phyloP scores from a whole-genome alignment of 257 asterid genomes.

The Euphrasia confusa region DNA sequence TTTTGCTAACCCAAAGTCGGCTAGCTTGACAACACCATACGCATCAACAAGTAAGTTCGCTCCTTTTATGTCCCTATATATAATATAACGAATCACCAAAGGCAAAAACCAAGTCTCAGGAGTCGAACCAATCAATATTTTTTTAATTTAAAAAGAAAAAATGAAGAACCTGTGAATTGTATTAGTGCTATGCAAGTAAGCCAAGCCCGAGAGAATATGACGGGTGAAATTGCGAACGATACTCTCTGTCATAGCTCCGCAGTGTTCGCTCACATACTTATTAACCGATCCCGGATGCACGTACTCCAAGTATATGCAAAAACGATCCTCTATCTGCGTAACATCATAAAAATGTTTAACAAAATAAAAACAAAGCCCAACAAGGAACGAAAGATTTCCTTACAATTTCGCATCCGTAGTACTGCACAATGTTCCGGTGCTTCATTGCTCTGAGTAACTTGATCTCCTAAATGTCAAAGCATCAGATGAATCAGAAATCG shows the following conservation, averaged over 20 bases:
- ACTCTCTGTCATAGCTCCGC: conserved; percentile 80
- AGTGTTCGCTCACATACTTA: conserved; percentile 60
- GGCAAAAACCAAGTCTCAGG: conserved; percentile 17
- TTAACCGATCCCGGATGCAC: conserved; percentile 84
- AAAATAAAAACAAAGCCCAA: not conserved
- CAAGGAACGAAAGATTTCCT: conserved; percentile 29
- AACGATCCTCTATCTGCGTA: conserved; percentile 70
- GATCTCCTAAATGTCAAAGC: conserved; percentile 53
- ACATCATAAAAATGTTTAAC: not conserved
- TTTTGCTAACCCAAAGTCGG: conserved; percentile 92
- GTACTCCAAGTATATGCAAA: conserved; percentile 91
- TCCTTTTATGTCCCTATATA: conserved; percentile 85
- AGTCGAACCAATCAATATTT: conserved; percentile 2
- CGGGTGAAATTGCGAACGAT: conserved; percentile 85
- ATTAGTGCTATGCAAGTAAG: conserved; percentile 73
- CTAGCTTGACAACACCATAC: conserved; percentile 78
- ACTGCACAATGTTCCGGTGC: conserved; percentile 83
- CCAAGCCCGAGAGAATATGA: conserved; percentile 81
- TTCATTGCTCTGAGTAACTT: conserved; percentile 63
- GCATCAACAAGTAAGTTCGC: conserved; percentile 87
- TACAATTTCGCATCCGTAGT: conserved; percentile 75
- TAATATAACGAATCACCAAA: conserved; percentile 11
- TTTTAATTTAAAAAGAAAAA: not conserved
- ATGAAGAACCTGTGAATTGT: conserved; percentile 69
- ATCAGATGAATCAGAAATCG: conserved; percentile 15